A percentile compares a stretch with the other conserved stretches of the same genome.
Conservation (phyloP, 208 protist species). For the Leishmania martiniquensis region DNA sequence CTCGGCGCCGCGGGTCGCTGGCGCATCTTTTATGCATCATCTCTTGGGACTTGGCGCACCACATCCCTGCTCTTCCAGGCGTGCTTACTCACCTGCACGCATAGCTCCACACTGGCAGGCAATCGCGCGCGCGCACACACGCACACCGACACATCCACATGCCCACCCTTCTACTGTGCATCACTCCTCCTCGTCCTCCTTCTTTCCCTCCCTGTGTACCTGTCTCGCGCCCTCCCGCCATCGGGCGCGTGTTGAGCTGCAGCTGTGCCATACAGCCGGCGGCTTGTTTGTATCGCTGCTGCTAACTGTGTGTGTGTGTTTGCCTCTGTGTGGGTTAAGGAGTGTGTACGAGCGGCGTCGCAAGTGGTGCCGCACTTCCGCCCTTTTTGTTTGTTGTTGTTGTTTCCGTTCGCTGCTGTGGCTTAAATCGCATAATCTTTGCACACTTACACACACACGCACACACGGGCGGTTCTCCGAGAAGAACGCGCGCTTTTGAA, state of each 20-base stretch:
- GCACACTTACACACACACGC: conserved; percentile 1
- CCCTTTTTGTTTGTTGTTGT: too few species aligned
- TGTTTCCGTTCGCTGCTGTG: too few species aligned
- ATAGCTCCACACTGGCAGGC: background rate
- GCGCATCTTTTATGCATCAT: background rate
- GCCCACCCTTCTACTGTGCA: background rate
- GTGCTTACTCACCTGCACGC: background rate
- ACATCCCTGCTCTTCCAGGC: background rate
- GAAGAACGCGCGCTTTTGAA: too few species aligned
- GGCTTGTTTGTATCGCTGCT: too few species aligned
- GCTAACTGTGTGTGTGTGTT: conserved; percentile 1
- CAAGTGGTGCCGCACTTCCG: too few species aligned
- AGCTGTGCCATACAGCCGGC: too few species aligned
- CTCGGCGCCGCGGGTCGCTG: too few species aligned
- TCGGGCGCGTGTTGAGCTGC: too few species aligned
- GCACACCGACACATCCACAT: background rate
- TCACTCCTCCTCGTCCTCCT: background rate
- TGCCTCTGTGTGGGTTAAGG: too few species aligned
- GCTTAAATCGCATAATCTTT: background rate
- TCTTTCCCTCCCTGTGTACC: too few species aligned
- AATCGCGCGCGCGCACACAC: background rate
- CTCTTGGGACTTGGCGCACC: background rate
- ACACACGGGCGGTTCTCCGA: background rate
- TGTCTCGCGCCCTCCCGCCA: too few species aligned
- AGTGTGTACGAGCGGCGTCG: too few species aligned